Evolutionary conservation across 768 basidiomycete species (phyloP), one percentile per base, ranked within the genome.

Genomic region (Jaapia argillacea): DNA sequence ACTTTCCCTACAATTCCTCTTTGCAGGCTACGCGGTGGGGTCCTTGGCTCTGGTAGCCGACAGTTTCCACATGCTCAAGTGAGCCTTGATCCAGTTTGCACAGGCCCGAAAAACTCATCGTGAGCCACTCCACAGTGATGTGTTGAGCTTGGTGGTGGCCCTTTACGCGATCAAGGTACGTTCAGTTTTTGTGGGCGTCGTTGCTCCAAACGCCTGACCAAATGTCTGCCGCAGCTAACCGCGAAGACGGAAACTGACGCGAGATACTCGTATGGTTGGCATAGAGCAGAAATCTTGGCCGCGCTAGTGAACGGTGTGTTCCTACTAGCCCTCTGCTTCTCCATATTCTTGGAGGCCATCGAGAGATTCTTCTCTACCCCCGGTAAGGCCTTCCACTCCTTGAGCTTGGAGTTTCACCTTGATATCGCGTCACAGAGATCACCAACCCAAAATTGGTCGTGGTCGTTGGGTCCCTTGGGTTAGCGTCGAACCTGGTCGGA

Each of bases 21-120:
- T 48, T 48, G 21, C 53, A 85, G 91, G 93, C 33, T 94, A 94
- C 80, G 79, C 85, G n/a, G 90, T 96, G 44, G 91, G 91, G 24
- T 94, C 91, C 1, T 77, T 97, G 1, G 93, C 93, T 1, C 81
- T 98, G 43, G 81, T 99, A 38, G 94, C 94, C 5, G 94, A 97
- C 66, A 86, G 85, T 51, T 98, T 98, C 63, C 94, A 98, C 66
- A 98, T 96, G 93, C 81, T 97, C 66, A 97, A 97, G 92, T 93
- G 50, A 48, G 81, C 65, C 36, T 10, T 33, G 28, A 33, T 33
- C 28, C 16, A 16, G 28, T n/a, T n/a, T n/a, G n/a, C n/a, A n/a
- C n/a, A n/a, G n/a, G n/a, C n/a, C 28, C 16, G 28, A 16, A 16
- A 33, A 10, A 33, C 10, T 16, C 10, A 33, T 33, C 10, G 10